These are phyloP conservation scores for Colletotrichum aenigma DNA, from an alignment of 2,329 filamentous ascomycete genomes.

Conservation along the genomic window DNA sequence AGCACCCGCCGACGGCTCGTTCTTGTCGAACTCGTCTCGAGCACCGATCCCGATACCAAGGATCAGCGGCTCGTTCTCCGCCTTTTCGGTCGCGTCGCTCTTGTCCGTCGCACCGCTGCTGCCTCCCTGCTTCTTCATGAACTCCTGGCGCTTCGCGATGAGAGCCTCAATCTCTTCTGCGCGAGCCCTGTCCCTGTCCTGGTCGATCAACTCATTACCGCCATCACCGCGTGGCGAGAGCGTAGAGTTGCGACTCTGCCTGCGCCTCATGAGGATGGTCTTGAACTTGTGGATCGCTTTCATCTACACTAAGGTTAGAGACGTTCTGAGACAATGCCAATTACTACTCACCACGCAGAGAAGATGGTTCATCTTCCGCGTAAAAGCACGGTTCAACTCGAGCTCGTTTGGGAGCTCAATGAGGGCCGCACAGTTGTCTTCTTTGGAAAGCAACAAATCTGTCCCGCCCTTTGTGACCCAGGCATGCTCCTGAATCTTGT, in stretches of 20 bases:
- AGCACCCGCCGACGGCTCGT: constrained; percentile 46
- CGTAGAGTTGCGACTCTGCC: constrained; percentile 10
- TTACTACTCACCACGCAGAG: constrained; percentile 73
- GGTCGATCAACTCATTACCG: constrained; percentile 19
- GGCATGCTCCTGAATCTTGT: constrained; percentile 72
- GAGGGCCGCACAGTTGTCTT: constrained; percentile 84
- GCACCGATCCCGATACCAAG: constrained; percentile 78
- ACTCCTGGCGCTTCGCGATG: constrained; percentile 49
- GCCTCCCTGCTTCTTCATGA: constrained; percentile 36
- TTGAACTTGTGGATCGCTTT: constrained; percentile 94
- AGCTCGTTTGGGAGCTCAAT: constrained; percentile 86
- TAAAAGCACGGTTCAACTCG: constrained; percentile 90
- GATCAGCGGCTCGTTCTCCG: constrained; percentile 67
- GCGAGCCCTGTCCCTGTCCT: constrained; percentile 38
- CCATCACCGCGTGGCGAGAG: not conserved
- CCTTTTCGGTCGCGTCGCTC: constrained; percentile 58
- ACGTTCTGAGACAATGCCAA: not conserved
- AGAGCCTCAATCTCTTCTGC: constrained; percentile 55
- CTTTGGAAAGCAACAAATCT: constrained; percentile 78
- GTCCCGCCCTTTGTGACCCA: constrained; percentile 87
- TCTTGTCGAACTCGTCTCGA: constrained; percentile 47
- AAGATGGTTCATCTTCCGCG: constrained; percentile 84
- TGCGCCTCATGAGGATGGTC: constrained; percentile 57
- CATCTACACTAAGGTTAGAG: constrained; percentile 57
- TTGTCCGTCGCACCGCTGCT: constrained; percentile 50